Conservation (phyloP, 148 eudicot genomes). For the Rheum nobile region DNA sequence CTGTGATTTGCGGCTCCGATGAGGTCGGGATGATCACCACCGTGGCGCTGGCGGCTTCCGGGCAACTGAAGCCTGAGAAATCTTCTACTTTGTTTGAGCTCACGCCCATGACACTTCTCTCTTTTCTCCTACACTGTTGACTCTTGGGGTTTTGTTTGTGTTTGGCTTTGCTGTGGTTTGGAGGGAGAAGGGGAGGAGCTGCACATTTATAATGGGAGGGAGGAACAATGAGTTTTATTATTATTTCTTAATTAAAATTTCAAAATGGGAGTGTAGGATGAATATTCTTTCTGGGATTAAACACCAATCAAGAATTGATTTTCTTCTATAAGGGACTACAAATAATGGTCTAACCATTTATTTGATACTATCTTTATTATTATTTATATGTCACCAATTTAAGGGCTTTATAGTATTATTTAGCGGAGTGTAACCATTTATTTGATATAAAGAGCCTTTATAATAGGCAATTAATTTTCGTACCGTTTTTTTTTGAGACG, state of each 20-base stretch:
- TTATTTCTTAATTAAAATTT: background rate
- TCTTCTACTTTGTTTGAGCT: conserved; percentile 68
- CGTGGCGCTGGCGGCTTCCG: conserved; percentile 6
- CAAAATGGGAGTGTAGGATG: background rate
- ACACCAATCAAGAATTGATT: no score
- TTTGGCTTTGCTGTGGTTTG: background rate
- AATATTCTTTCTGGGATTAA: background rate
- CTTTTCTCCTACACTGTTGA: background rate
- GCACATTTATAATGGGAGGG: background rate
- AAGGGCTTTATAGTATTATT: no score
- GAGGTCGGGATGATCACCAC: conserved; percentile 9
- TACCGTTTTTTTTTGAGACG: no score
- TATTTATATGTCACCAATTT: no score
- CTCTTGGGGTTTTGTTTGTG: background rate
- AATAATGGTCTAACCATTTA: no score
- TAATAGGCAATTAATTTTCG: no score
- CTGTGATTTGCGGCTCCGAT: background rate
- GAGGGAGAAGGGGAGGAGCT: background rate
- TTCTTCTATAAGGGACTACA: no score
- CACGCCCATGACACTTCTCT: conserved; percentile 23
- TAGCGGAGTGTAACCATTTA: no score
- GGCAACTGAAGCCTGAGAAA: conserved; percentile 21
- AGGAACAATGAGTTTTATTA: background rate
- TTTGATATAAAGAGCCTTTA: no score
- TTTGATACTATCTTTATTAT: no score